Evolutionary conservation across 495 filamentous ascomycete genomes (phyloP).

Genomic region (Lentithecium fluviatile): DNA sequence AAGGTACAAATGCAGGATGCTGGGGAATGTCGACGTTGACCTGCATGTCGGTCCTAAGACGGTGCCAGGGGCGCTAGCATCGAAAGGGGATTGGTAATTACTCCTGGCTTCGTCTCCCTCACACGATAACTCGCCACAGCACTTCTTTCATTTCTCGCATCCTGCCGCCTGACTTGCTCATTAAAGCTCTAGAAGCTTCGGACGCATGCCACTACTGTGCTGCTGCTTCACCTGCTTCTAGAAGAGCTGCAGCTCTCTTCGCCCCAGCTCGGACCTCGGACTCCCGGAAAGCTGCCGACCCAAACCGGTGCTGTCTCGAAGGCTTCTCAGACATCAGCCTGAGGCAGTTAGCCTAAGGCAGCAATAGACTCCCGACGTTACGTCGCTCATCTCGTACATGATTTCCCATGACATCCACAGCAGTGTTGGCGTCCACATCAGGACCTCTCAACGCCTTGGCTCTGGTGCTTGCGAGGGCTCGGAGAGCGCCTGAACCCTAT

Average conservation of each 20-base stretch:
- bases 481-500: no score
- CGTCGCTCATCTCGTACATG: neutral
- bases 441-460: no score
- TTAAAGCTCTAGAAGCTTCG: neutral
- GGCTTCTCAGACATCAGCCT: constrained; percentile 7
- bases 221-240: neutral
- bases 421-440: neutral
- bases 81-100: constrained; percentile 37
- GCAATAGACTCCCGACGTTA: neutral
- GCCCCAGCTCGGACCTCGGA: neutral
- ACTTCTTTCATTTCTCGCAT: neutral
- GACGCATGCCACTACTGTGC: neutral
- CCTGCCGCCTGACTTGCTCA: neutral
- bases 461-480: no score
- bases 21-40: constrained; percentile 28
- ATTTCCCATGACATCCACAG: neutral
- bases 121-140: constrained; percentile 1
- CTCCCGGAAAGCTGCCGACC: constrained; percentile 6
- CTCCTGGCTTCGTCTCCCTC: constrained; percentile 4
- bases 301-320: constrained; percentile 20
- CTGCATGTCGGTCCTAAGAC: constrained; percentile 31
- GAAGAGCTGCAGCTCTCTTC: neutral
- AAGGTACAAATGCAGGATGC: constrained; percentile 3
- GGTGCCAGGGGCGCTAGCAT: constrained; percentile 29
- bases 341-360: neutral